Evolutionary conservation across 805 yeast genomes (phyloP).

Genomic region (Yarrowia deformans): DNA sequence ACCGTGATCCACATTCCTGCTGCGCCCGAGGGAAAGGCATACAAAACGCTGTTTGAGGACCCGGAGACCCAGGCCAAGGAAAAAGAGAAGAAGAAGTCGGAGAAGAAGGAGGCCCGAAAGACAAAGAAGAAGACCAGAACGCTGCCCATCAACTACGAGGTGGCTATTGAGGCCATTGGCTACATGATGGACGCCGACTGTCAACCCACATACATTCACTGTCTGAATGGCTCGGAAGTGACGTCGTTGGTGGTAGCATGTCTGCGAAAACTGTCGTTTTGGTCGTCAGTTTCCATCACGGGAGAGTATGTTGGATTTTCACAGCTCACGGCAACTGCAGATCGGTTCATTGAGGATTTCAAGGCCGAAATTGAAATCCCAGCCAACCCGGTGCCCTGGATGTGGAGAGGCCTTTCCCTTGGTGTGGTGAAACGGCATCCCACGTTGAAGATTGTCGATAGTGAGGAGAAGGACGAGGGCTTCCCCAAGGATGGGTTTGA

Average conservation of each 20-base stretch:
- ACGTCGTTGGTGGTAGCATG: conserved; percentile 88
- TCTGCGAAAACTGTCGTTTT: conserved; percentile 77
- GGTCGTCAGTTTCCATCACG: conserved; percentile 88
- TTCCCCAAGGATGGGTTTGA: conserved; percentile 11
- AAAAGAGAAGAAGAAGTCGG: conserved; percentile 39
- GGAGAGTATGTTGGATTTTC: conserved; percentile 83
- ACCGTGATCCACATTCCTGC: conserved; percentile 62
- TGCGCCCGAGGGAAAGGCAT: conserved; percentile 39
- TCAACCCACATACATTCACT: conserved; percentile 83
- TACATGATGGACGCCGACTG: conserved; percentile 63
- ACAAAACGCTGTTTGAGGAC: conserved; percentile 30
- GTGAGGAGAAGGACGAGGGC: conserved; percentile 30
- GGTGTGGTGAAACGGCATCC: conserved; percentile 68
- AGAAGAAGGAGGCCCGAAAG: conserved; percentile 60
- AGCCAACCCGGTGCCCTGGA: conserved; percentile 62
- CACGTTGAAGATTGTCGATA: conserved; percentile 44
- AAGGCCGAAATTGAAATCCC: conserved; percentile 68
- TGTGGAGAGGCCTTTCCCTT: conserved; percentile 67
- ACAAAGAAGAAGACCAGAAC: conserved; percentile 76
- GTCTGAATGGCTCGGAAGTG: conserved; percentile 88
- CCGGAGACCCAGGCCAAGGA: conserved; percentile 50
- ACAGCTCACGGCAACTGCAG: conserved; percentile 80
- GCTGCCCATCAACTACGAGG: conserved; percentile 75
- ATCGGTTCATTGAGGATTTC: conserved; percentile 83
- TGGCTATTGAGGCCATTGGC: conserved; percentile 65